A percentile compares a stretch with the other conserved stretches of the same genome.
These are phyloP conservation scores for Fusarium odoratissimum DNA, from an alignment of 2,329 filamentous ascomycete genomes.

Conservation along the genomic window DNA sequence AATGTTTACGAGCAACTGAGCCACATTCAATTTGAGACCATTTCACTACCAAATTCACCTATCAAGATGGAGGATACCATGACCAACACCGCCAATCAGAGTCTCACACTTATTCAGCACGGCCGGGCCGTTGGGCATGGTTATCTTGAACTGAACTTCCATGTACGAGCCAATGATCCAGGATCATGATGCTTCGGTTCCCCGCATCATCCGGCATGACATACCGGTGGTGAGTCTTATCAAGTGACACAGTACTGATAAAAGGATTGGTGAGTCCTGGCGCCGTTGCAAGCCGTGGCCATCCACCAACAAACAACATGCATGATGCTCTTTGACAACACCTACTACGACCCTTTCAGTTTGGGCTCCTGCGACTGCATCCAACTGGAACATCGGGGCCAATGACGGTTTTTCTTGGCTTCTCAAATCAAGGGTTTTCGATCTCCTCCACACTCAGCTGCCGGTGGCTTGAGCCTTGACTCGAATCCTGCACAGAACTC, in stretches of 20 bases:
- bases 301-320: slow-evolving; percentile 23
- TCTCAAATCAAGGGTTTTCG: not conserved
- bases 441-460: slow-evolving; percentile 1
- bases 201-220: slow-evolving; percentile 7
- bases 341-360: not conserved
- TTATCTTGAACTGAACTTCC: not conserved
- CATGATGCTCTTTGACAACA: slow-evolving; percentile 2
- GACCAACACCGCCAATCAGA: not conserved
- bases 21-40: slow-evolving; percentile 38
- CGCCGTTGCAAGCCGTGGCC: slow-evolving; percentile 30
- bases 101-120: not conserved
- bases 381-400: not conserved
- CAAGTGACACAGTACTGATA: slow-evolving; percentile 29
- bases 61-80: not conserved
- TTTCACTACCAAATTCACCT: slow-evolving; percentile 5
- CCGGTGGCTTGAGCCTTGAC: slow-evolving; percentile 20
- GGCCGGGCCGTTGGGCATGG: not conserved
- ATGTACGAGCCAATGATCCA: not conserved
- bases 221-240: not conserved
- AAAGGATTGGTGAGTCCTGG: not conserved
- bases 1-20: slow-evolving; percentile 15
- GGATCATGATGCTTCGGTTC: slow-evolving; percentile 4
- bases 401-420: not conserved
- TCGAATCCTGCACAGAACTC: slow-evolving; percentile 15
- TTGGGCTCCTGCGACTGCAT: not conserved